Percentiles rank a stretch among this genome's conserved stretches.
phyloP scores from a whole-genome alignment of 108 stramenopile species.

The Schizochytrium sp. region DNA sequence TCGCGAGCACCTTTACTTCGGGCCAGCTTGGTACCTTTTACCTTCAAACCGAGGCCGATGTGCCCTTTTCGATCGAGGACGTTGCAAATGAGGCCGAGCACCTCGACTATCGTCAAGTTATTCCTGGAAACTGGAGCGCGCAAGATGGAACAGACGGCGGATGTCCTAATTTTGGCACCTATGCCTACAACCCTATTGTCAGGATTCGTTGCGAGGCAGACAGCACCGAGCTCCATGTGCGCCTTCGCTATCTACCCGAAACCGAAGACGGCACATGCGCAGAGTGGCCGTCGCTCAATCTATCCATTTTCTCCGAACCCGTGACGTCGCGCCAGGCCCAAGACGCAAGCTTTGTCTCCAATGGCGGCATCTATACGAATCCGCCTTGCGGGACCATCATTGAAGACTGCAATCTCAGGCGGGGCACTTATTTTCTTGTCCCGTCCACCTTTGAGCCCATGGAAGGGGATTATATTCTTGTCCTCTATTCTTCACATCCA shows the following conservation, averaged over 20 bases:
- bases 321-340: not conserved
- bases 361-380: not conserved
- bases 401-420: not conserved
- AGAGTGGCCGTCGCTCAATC: not conserved
- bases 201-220: not conserved
- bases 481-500: not conserved
- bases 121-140: not conserved
- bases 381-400: not conserved
- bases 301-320: not conserved
- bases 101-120: not conserved
- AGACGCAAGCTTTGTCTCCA: not conserved
- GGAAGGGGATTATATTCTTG: not conserved
- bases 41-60: not conserved
- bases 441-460: slow-evolving; percentile 9
- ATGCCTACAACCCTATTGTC: not conserved
- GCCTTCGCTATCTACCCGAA: not conserved
- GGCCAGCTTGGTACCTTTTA: not conserved
- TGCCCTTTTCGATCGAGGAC: not conserved
- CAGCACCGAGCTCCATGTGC: not conserved
- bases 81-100: not conserved
- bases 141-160: not conserved
- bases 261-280: not conserved
- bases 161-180: not conserved
- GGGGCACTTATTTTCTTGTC: not conserved
- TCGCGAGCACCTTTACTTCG: not conserved